Base-by-base conservation (phyloP, 805 yeast genomes). In the Yarrowia sp. region DNA sequence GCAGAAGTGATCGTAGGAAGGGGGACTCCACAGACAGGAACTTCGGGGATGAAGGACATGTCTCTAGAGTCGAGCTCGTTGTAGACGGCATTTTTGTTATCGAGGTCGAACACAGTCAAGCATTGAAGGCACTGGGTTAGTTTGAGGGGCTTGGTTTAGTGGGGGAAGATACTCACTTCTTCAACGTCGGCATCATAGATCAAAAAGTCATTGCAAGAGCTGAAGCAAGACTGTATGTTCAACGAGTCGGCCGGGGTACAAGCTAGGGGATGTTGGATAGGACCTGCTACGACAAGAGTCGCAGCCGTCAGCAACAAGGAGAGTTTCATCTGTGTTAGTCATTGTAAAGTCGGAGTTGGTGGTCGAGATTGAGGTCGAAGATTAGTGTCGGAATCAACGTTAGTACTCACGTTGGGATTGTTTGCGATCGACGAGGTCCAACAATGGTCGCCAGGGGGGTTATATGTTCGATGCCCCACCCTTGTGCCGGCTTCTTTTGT, bases 51-150 rank as follows among this genome's bases (percentile, higher is more conserved):
- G 33, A 51, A 51, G 17, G 58, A 13, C 22, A 11, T 3, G 5
- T 10, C 58, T 9, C 42, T 10, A 10, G 42, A 7, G n/a, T 36
- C 58, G 1, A 51, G 58, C 22, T 51, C 33, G 58, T 51, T 51
- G 43, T 51, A 51, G 28, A 51, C 58, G 17, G 43, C 58, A 28
- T 51, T 36, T 9, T 51, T 51, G 58, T 36, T 51, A 33, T 51
- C 58, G 10, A 51, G 43, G 14, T 22, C 2, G 33, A 51, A 51
- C 17, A 51, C 42, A 5, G 58, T 51, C 35, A 51, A 43, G n/a
- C 58, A 51, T 51, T 51, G 58, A 14, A 51, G 32, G 7, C 58
- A 51, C 58, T 51, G 9, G 15, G 57, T 50, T 50, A 50, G 42
- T 36, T 15, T 22, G 8, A 3, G 48, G n/a, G 17, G 13, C 11